Evolutionary conservation across 2,329 filamentous ascomycete species (phyloP), one percentile per base, ranked within the genome.

Genomic region (Exophiala viscosa): DNA sequence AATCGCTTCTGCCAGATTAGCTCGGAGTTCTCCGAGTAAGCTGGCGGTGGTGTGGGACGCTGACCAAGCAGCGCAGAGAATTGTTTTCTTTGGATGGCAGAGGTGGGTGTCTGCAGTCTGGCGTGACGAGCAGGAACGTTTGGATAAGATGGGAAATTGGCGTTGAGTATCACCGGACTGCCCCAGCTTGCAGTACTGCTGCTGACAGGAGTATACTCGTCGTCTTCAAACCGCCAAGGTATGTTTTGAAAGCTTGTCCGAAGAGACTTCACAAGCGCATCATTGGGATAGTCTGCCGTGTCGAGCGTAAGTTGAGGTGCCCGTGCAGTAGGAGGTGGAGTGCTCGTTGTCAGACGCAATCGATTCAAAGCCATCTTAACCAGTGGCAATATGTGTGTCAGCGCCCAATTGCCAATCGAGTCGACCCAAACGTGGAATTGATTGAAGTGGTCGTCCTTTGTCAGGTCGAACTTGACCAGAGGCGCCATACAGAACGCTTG

Each of bases 401-500:
- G 8, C 5, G 54, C 60, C 60, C 60, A 62, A 40, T 59, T 54
- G 28, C 56, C 60, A 15, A 63, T 61, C 5, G 61, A 55, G 17
- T 62, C 54, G 5, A 61, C 38, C 56, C 58, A 63, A 10, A 58
- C 45, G 8, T 59, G 52, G 20, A 62, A 62, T 11, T 55, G 52
- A 13, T 33, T 51, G 51, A 62, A 63, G 35, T 62, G 59, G 2
- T 58, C 58, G 14, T 62, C 56, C 6, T 55, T 58, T 36, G 45
- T 52, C 14, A 63, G 47, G 32, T 63, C 60, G 38, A 63, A 63
- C 41, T 58, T 60, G 52, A 57, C 57, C n/a, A 63, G 34, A 1
- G 59, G 58, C 2, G 61, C 52, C 60, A 63, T 63, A 52, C 52
- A 63, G 43, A 60, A 63, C 5, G 47, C 54, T 20, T 62, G 56